Conservation (phyloP, 805 yeast species). For the Pichia exigua region DNA sequence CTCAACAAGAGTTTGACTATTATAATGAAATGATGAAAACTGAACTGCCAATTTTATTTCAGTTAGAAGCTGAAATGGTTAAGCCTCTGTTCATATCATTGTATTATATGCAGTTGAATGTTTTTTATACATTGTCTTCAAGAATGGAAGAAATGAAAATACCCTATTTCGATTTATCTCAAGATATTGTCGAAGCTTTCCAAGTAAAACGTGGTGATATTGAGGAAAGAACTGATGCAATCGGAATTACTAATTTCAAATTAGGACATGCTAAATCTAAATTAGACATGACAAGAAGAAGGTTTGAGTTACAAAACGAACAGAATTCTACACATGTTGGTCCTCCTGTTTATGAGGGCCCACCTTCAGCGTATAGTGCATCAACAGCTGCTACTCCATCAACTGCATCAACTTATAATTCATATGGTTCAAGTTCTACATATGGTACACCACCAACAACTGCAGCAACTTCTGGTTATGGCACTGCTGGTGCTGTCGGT, state of each 20-base stretch:
- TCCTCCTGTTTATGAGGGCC: slow-evolving; percentile 1
- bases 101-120: slow-evolving; percentile 96
- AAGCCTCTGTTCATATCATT: slow-evolving; percentile 89
- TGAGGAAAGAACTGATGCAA: slow-evolving; percentile 81
- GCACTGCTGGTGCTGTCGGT: slow-evolving; percentile 14
- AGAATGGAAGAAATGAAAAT: slow-evolving; percentile 95
- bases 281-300: slow-evolving; percentile 73
- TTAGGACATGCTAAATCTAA: slow-evolving; percentile 81
- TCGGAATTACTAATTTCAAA: slow-evolving; percentile 86
- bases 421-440: slow-evolving; percentile 23
- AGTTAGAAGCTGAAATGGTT: slow-evolving; percentile 84
- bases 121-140: slow-evolving; percentile 85
- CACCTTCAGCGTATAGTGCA: slow-evolving; percentile 9
- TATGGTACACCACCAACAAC: slow-evolving; percentile 24
- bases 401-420: slow-evolving; percentile 20
- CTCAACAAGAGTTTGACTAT: slow-evolving; percentile 93
- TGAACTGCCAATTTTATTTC: slow-evolving; percentile 83
- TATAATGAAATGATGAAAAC: slow-evolving; percentile 89
- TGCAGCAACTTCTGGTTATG: slow-evolving; percentile 21
- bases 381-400: slow-evolving; percentile 23
- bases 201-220: slow-evolving; percentile 78
- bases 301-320: slow-evolving; percentile 44
- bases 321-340: slow-evolving; percentile 23
- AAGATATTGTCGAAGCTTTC: slow-evolving; percentile 80
- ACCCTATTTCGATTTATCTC: slow-evolving; percentile 83